These are phyloP conservation scores for Hippophae gyantsensis DNA, from an alignment of 306 rosid genomes.

Conservation along the genomic window DNA sequence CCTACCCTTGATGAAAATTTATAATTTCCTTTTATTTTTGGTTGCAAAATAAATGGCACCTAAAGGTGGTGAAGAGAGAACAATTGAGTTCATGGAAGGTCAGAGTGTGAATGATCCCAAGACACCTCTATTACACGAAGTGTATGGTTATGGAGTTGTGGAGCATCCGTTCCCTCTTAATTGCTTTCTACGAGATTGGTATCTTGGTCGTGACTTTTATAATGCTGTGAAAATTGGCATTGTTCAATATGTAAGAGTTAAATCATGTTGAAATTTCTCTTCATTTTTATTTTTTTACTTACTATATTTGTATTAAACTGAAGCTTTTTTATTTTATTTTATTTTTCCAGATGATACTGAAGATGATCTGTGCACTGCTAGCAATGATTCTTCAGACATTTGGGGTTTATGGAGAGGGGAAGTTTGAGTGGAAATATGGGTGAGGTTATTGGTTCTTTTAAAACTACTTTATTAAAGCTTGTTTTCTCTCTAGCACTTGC, in stretches of 20 bases:
- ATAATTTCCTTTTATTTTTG: slow-evolving; percentile 7
- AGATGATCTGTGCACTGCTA: slow-evolving; percentile 86
- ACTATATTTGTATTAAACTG: no score
- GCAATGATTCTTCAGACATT: slow-evolving; percentile 86
- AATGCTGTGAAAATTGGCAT: slow-evolving; percentile 96
- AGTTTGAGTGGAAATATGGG: slow-evolving; percentile 94
- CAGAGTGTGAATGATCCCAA: slow-evolving; percentile 50
- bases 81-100: slow-evolving; percentile 82
- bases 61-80: slow-evolving; percentile 87
- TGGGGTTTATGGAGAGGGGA: slow-evolving; percentile 98
- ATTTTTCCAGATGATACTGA: slow-evolving; percentile 74
- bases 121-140: slow-evolving; percentile 73
- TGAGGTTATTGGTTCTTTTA: slow-evolving; percentile 24
- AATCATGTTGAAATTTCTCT: slow-evolving; percentile 22
- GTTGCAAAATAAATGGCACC: slow-evolving; percentile 15
- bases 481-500: background rate
- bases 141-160: slow-evolving; percentile 77
- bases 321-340: no score
- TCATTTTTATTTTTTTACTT: background rate
- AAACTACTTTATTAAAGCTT: background rate
- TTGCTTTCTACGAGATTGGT: slow-evolving; percentile 68
- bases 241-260: slow-evolving; percentile 85
- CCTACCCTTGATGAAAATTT: slow-evolving; percentile 8
- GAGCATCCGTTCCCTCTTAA: slow-evolving; percentile 96
- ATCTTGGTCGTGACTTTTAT: slow-evolving; percentile 86